These are phyloP conservation scores for Trichosanthes truncata DNA, from an alignment of 306 rosid species.

Conservation along the genomic window DNA sequence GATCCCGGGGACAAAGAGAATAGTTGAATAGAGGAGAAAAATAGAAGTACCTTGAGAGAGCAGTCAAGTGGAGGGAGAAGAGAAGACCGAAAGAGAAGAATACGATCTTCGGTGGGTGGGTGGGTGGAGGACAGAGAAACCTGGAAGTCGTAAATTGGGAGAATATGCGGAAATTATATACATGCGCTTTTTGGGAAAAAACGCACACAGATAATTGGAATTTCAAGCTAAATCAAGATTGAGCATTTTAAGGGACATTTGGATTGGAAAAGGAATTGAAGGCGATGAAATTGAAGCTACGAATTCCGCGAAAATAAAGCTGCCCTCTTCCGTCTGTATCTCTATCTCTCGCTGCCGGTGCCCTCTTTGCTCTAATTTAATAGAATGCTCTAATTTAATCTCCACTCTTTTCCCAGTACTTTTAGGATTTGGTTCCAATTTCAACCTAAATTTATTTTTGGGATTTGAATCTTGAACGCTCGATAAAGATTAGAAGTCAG, in stretches of 20 bases:
- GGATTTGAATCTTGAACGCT: too few relatives aligned
- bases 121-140: conserved; percentile 23
- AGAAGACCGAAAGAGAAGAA: conserved; percentile 19
- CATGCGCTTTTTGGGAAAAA: background rate
- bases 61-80: conserved; percentile 16
- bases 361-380: background rate
- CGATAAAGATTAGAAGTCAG: too few relatives aligned
- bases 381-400: background rate
- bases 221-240: background rate
- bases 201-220: background rate
- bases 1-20: background rate
- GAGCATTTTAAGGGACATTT: background rate
- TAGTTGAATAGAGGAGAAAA: background rate
- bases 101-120: conserved; percentile 15
- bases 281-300: background rate
- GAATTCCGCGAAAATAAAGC: background rate
- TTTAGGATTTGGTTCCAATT: background rate
- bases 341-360: background rate
- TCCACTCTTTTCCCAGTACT: background rate
- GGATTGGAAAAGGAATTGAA: background rate
- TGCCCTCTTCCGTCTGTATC: background rate
- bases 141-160: conserved; percentile 27
- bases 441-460: background rate
- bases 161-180: conserved; percentile 3
- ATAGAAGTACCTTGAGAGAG: conserved; percentile 29